phyloP scores from a whole-genome alignment of 148 eudicot genomes.

The Dysphania ambrosioides region DNA sequence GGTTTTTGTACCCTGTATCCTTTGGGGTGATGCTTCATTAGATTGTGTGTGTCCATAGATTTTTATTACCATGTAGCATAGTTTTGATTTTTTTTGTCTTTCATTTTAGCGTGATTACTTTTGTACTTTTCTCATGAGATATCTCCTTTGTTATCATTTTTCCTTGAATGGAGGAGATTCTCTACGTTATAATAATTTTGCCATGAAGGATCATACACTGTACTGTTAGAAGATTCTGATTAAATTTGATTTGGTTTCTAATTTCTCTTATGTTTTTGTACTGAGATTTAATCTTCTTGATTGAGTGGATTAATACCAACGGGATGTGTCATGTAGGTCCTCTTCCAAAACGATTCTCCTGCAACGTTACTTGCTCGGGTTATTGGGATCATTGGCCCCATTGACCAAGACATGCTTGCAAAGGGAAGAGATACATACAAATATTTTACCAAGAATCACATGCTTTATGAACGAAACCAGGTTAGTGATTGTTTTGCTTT shows the following conservation, averaged over 20 bases:
- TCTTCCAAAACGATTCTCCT: constrained; percentile 98
- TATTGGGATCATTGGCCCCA: constrained; percentile 82
- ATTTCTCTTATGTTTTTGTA: neutral
- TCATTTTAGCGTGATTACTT: neutral
- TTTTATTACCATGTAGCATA: too few species aligned
- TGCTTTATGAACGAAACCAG: constrained; percentile 99
- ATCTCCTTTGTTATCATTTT: neutral
- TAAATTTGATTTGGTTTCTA: neutral
- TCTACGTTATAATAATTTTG: neutral
- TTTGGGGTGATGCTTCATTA: too few species aligned
- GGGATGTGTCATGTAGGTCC: constrained; percentile 51
- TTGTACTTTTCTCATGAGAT: neutral
- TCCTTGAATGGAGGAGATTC: neutral
- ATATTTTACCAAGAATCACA: constrained; percentile 94
- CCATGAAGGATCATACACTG: neutral
- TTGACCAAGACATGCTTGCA: constrained; percentile 88
- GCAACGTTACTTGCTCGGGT: constrained; percentile 96
- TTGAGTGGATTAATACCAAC: constrained; percentile 7
- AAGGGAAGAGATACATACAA: constrained; percentile 95
- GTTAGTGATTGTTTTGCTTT: constrained; percentile 30
- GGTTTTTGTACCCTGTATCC: too few species aligned
- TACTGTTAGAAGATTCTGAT: neutral
- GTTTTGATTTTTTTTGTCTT: neutral
- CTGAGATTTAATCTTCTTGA: neutral
- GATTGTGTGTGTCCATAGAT: too few species aligned